phyloP scores from a whole-genome alignment of 305 asterid species.

The Fraxinus velutina region DNA sequence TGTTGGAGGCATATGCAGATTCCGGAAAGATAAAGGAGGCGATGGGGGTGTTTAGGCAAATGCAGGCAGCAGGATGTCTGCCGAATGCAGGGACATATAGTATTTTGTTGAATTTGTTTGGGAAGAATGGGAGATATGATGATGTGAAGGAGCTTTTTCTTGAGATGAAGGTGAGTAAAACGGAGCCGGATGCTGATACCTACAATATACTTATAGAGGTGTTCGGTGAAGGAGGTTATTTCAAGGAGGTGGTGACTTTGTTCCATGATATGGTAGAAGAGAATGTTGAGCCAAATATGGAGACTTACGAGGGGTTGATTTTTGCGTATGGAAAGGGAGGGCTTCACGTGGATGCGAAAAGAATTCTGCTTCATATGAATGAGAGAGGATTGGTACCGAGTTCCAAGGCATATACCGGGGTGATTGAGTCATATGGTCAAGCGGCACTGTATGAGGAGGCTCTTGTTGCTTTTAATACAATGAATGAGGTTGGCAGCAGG shows the following conservation, averaged over 20 bases:
- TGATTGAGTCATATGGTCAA: constrained; percentile 88
- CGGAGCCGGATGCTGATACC: constrained; percentile 81
- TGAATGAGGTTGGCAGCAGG: constrained; percentile 80
- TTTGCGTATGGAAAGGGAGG: constrained; percentile 94
- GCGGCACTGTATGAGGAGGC: constrained; percentile 90
- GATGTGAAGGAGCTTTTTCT: constrained; percentile 91
- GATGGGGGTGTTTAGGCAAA: constrained; percentile 86
- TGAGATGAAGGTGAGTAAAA: constrained; percentile 92
- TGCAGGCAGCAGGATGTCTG: constrained; percentile 82
- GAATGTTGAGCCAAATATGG: constrained; percentile 94
- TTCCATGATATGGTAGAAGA: constrained; percentile 94
- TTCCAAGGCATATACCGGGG: constrained; percentile 75
- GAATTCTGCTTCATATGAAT: constrained; percentile 71
- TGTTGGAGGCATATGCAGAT: constrained; percentile 78
- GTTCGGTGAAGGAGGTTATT: constrained; percentile 95
- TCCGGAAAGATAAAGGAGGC: constrained; percentile 74
- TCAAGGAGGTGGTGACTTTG: constrained; percentile 95
- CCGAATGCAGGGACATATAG: constrained; percentile 92
- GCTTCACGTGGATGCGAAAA: constrained; percentile 75
- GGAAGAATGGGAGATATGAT: constrained; percentile 82
- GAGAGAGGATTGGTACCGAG: constrained; percentile 76
- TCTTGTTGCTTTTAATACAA: constrained; percentile 83
- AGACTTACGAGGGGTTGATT: constrained; percentile 88
- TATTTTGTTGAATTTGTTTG: constrained; percentile 75
- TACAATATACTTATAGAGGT: constrained; percentile 85